Conservation (phyloP, 441 rosid genomes). For the Pelargonium myrrhifolium region DNA sequence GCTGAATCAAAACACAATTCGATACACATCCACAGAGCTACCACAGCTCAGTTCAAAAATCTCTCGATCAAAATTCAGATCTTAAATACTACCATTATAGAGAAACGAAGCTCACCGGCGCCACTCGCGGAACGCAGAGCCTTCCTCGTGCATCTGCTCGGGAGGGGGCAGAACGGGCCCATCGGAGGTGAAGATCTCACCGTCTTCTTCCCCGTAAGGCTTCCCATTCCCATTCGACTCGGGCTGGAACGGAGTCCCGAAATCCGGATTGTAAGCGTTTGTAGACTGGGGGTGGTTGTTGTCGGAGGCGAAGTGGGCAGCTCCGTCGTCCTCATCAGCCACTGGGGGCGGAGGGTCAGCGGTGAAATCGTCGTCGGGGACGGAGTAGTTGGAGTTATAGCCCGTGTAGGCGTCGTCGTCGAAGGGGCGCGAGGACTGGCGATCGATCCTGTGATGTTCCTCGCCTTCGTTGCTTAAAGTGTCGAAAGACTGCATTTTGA, state of each 20-base stretch:
- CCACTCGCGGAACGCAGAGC: not conserved
- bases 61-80: not conserved
- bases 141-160: not conserved
- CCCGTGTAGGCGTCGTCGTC: constrained; percentile 2
- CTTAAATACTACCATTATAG: not conserved
- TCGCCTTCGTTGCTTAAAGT: not conserved
- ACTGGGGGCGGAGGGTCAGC: not conserved
- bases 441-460: not conserved
- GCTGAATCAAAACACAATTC: not conserved
- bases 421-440: not conserved
- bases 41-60: not conserved
- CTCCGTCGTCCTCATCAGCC: not conserved
- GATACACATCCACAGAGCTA: not conserved
- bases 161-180: not conserved
- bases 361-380: not conserved
- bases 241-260: not conserved
- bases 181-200: constrained; percentile 1
- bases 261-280: not conserved
- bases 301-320: no score
- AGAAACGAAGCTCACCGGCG: not conserved
- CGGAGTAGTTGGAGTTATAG: not conserved
- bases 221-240: not conserved
- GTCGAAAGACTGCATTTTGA: not conserved
- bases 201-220: not conserved
- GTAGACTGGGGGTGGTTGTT: not conserved